Conservation (phyloP, 2,329 filamentous ascomycete species). For the Alternaria sp. region DNA sequence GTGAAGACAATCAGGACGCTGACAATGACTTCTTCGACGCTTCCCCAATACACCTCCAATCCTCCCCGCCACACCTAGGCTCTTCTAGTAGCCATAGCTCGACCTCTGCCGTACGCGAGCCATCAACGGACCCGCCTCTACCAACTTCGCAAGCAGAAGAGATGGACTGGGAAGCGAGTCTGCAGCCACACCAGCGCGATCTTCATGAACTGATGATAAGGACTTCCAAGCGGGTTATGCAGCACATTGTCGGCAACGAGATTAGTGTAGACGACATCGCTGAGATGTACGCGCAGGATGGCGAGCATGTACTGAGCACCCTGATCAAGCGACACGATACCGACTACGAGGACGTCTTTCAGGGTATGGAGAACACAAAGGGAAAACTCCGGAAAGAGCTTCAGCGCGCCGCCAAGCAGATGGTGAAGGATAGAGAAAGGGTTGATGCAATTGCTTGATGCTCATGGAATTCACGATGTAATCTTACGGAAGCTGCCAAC, state of each 20-base stretch:
- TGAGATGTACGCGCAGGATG: conserved; percentile 53
- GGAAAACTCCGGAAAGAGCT: conserved; percentile 23
- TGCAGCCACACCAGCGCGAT: conserved; percentile 49
- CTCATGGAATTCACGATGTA: background rate
- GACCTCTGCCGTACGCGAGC: conserved; percentile 29
- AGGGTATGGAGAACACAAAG: conserved; percentile 32
- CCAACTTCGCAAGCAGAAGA: conserved; percentile 37
- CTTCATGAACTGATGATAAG: conserved; percentile 48
- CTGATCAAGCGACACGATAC: conserved; percentile 50
- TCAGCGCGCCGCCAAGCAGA: conserved; percentile 10
- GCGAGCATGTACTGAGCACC: conserved; percentile 51
- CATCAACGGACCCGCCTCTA: conserved; percentile 20
- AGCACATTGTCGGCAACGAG: conserved; percentile 56
- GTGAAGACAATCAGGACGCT: background rate
- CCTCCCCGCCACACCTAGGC: conserved; percentile 28
- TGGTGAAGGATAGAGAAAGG: conserved; percentile 16
- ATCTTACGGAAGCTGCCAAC: background rate
- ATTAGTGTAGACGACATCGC: conserved; percentile 52
- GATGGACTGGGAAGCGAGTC: conserved; percentile 47
- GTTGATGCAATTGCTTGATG: background rate
- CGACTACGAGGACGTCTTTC: conserved; percentile 40
- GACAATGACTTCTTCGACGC: background rate
- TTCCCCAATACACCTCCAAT: conserved; percentile 21
- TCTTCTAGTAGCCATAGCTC: conserved; percentile 37
- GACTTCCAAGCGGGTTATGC: conserved; percentile 52